Evolutionary conservation across 495 filamentous ascomycete genomes (phyloP).

Genomic region (Letharia columbiana): DNA sequence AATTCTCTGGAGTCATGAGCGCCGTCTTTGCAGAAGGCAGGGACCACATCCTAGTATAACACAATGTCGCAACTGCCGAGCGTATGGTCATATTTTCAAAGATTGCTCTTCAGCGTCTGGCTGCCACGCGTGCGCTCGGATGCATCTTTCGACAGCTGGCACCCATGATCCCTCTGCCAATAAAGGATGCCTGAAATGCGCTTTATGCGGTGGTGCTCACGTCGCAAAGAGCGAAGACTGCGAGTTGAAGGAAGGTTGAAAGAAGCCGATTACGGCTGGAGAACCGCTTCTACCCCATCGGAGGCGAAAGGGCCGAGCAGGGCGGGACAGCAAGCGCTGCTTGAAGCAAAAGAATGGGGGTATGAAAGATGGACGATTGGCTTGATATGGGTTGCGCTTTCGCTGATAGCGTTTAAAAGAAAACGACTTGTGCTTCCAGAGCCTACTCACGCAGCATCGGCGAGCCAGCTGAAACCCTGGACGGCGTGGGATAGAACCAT

Average conservation of each 20-base stretch:
- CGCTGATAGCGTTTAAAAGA: background rate
- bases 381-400: background rate
- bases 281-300: background rate
- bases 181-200: background rate
- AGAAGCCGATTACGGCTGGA: background rate
- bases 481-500: background rate
- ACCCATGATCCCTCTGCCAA: background rate
- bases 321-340: background rate
- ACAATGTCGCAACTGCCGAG: background rate
- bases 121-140: background rate
- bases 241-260: background rate
- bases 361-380: background rate
- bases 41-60: background rate
- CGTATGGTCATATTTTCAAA: background rate
- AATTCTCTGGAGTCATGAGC: background rate
- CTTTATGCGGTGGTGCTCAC: background rate
- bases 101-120: background rate
- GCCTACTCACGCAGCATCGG: background rate
- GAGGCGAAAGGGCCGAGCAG: background rate
- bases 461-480: background rate
- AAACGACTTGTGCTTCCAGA: background rate
- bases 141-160: background rate
- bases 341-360: background rate
- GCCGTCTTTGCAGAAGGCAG: background rate
- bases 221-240: background rate